A percentile compares a stretch with the other conserved stretches of the same genome.
Conservation (phyloP, 2,329 filamentous ascomycete genomes). For the Colletotrichum sp. region DNA sequence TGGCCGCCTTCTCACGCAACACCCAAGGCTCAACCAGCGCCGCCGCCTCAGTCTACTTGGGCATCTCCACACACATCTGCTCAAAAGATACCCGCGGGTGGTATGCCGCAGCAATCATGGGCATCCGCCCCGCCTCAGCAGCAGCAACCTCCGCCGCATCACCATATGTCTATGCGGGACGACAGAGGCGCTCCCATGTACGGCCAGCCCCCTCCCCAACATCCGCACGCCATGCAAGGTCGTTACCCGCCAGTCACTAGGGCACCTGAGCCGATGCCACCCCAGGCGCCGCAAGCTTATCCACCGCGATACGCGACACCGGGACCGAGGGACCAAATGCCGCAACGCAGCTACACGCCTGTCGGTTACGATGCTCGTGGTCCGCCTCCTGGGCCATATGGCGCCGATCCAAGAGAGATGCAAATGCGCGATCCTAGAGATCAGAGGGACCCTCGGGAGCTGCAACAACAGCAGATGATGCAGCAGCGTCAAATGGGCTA, state of each 20-base stretch:
- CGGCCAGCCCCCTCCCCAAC: constrained; percentile 26
- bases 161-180: constrained; percentile 35
- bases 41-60: constrained; percentile 36
- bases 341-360: constrained; percentile 52
- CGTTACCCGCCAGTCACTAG: constrained; percentile 44
- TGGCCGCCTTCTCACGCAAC: constrained; percentile 40
- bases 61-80: constrained; percentile 40
- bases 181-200: constrained; percentile 43
- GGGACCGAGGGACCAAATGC: constrained; percentile 46
- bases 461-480: constrained; percentile 33
- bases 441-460: constrained; percentile 34
- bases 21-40: constrained; percentile 30
- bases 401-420: constrained; percentile 38
- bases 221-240: constrained; percentile 40
- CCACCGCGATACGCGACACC: constrained; percentile 48
- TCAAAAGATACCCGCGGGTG: constrained; percentile 39
- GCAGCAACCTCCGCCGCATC: constrained; percentile 23
- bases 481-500: constrained; percentile 46
- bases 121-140: constrained; percentile 26
- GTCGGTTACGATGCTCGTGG: constrained; percentile 46
- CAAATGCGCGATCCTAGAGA: constrained; percentile 42
- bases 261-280: constrained; percentile 45
- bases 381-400: constrained; percentile 39
- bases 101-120: constrained; percentile 40
- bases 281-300: constrained; percentile 44